A percentile compares a stretch with the other conserved stretches of the same genome.
Conservation (phyloP, 495 filamentous ascomycete species). For the Aspergillus nanangensis region DNA sequence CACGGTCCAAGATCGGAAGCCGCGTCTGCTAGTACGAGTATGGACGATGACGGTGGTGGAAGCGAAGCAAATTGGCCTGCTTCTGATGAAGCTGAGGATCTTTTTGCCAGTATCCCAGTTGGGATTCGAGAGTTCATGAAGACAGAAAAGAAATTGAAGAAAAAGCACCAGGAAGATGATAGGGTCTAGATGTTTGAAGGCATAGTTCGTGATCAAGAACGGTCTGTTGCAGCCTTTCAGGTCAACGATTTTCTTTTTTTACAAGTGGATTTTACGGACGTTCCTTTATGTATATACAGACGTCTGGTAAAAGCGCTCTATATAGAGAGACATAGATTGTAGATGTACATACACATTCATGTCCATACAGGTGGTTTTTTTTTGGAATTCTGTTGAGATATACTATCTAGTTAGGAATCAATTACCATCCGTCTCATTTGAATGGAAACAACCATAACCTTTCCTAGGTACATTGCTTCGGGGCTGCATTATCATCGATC, state of each 20-base stretch:
- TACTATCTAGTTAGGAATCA: too few relatives aligned
- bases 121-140: constrained; percentile 97
- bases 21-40: constrained; percentile 44
- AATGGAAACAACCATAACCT: too few relatives aligned
- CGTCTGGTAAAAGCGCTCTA: background rate
- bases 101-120: constrained; percentile 82
- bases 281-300: background rate
- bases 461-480: too few relatives aligned
- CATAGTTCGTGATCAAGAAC: too few relatives aligned
- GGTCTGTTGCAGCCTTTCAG: too few relatives aligned
- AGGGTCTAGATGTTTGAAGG: background rate
- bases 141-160: constrained; percentile 86
- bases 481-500: too few relatives aligned
- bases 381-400: too few relatives aligned
- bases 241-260: background rate
- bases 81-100: constrained; percentile 34
- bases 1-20: constrained; percentile 32
- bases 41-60: constrained; percentile 81
- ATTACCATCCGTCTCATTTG: too few relatives aligned
- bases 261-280: background rate
- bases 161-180: constrained; percentile 51
- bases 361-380: background rate
- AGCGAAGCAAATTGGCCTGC: constrained; percentile 63
- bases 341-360: constrained; percentile 6
- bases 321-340: constrained; percentile 4